Percentiles rank a stretch among this genome's conserved stretches.
phyloP scores from a whole-genome alignment of 106 monocot species.

The Acorus gramineus region DNA sequence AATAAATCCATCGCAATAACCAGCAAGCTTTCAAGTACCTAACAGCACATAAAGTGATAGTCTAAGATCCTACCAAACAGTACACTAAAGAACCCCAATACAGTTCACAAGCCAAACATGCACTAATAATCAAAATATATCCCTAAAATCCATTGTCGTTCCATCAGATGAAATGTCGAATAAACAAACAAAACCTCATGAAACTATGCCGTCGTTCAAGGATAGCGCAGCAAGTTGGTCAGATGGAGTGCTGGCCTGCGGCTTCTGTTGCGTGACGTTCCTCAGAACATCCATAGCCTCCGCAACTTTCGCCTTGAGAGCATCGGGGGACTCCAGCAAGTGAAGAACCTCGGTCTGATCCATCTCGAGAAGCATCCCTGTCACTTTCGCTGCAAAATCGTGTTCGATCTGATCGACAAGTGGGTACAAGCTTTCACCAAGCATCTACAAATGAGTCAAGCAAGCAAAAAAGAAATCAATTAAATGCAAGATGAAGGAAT shows the following conservation, averaged over 20 bases:
- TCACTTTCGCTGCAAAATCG: conserved; percentile 51
- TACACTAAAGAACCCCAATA: too few relatives aligned
- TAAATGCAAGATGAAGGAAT: background rate
- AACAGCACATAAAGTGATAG: background rate
- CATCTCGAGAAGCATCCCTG: conserved; percentile 78
- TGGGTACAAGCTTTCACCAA: conserved; percentile 56
- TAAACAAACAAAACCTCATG: background rate
- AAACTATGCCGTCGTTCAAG: conserved; percentile 31
- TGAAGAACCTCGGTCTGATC: conserved; percentile 74
- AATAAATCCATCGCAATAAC: background rate
- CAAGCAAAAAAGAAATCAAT: background rate
- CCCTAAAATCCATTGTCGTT: too few relatives aligned
- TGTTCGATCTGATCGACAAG: conserved; percentile 51
- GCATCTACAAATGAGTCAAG: conserved; percentile 24
- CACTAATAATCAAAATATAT: too few relatives aligned
- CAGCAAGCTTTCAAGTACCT: background rate
- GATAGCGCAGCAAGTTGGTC: conserved; percentile 54
- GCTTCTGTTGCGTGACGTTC: conserved; percentile 38
- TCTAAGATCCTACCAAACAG: too few relatives aligned
- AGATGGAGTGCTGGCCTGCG: conserved; percentile 10
- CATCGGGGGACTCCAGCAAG: conserved; percentile 57
- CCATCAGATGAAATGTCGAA: too few relatives aligned
- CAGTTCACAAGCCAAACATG: too few relatives aligned
- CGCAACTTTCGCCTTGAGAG: conserved; percentile 44
- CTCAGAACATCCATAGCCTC: conserved; percentile 59